Evolutionary conservation across 2,329 filamentous ascomycete species (phyloP).

Genomic region (Alternaria sp.): DNA sequence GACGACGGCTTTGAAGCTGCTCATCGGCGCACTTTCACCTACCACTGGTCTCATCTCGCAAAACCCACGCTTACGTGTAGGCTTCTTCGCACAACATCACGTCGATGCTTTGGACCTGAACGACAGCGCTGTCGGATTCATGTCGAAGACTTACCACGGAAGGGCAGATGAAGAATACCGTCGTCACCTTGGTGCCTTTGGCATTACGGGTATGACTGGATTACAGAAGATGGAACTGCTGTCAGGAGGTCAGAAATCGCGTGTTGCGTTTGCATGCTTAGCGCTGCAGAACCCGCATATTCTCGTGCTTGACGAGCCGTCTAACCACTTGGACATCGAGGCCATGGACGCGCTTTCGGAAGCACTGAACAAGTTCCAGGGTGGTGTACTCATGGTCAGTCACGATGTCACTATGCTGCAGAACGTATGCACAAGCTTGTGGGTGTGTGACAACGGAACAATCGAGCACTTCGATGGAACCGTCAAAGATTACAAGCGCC

Average conservation of each 20-base stretch:
- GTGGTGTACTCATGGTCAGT: conserved; percentile 96
- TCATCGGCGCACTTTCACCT: conserved; percentile 83
- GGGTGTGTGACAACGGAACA: conserved; percentile 94
- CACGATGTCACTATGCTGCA: conserved; percentile 99
- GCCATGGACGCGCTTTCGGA: conserved; percentile 95
- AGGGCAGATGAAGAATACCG: conserved; percentile 96
- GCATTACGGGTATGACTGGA: conserved; percentile 90
- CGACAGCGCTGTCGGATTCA: conserved; percentile 90
- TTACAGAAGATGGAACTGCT: conserved; percentile 94
- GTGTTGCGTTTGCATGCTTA: conserved; percentile 96
- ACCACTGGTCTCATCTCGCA: conserved; percentile 83
- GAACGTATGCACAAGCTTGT: conserved; percentile 91
- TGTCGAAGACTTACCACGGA: conserved; percentile 90
- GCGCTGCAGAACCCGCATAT: conserved; percentile 95
- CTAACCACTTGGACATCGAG: conserved; percentile 98
- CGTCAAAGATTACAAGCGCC: conserved; percentile 97
- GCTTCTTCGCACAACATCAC: conserved; percentile 98
- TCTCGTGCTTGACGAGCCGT: conserved; percentile 96
- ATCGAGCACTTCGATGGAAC: conserved; percentile 97
- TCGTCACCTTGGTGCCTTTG: conserved; percentile 85
- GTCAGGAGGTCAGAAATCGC: conserved; percentile 97
- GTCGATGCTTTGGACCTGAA: conserved; percentile 94
- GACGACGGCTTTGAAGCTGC: conserved; percentile 96
- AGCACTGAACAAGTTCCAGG: conserved; percentile 85
- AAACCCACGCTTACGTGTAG: conserved; percentile 85